phyloP scores from a whole-genome alignment of 1,284 basidiomycete species.

The Apiotrichum mycotoxinovorans region DNA sequence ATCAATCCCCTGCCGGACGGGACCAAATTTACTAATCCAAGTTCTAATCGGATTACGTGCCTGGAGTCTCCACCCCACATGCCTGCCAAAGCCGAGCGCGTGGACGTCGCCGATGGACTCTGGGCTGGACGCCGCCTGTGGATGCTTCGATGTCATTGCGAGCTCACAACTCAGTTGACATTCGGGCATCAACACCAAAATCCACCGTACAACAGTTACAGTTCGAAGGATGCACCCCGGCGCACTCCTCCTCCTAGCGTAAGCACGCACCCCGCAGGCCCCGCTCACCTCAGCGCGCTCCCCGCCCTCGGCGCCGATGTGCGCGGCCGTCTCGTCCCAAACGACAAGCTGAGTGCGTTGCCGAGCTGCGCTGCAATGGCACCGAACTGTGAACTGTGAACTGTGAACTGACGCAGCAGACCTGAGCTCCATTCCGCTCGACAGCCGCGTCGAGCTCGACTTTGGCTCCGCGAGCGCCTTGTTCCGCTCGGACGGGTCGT shows the following conservation, averaged over 20 bases:
- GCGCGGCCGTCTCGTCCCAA: constrained; percentile 1
- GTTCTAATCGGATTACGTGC: no score
- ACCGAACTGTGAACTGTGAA: no score
- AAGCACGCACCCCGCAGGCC: neutral
- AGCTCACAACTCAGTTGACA: no score
- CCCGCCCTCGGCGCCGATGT: constrained; percentile 4
- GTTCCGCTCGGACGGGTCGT: constrained; percentile 37
- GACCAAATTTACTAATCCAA: no score
- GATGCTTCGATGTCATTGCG: no score
- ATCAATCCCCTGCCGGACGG: no score
- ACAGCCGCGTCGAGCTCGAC: constrained; percentile 33
- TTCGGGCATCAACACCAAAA: neutral
- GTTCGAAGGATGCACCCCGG: neutral
- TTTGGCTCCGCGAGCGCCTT: constrained; percentile 25
- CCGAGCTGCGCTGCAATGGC: neutral
- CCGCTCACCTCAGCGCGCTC: neutral
- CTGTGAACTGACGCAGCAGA: constrained; percentile 6
- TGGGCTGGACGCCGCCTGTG: no score
- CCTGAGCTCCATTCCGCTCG: constrained; percentile 18
- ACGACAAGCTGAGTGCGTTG: constrained; percentile 2
- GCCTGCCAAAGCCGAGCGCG: no score
- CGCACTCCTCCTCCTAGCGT: constrained; percentile 6
- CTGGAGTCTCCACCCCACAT: no score
- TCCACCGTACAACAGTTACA: neutral
- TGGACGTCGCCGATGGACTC: no score